Base-by-base conservation (phyloP, 768 basidiomycete species). In the Boletus eberwhitei region DNA sequence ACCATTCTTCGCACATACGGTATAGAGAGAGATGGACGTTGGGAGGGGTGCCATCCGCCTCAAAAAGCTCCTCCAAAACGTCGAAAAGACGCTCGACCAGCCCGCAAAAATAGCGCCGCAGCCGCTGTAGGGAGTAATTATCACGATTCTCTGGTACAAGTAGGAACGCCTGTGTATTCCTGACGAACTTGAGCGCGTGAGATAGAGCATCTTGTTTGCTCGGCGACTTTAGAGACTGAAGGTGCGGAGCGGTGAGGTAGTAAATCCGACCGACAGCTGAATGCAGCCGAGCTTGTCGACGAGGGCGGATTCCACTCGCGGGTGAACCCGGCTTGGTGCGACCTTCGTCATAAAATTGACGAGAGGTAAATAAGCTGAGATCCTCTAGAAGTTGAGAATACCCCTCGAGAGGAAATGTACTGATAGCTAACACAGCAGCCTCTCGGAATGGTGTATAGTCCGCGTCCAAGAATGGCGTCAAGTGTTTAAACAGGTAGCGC, bases 1-100 rank as follows among this genome's bases (percentile, higher is more conserved):
- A 96, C 94, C 94, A 97, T 63, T 94, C 92, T 70, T 95, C 92
- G 60, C 92, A 94, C 37, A 93, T 74, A 34, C 87, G 83, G 71
- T 90, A 96, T 32, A 96, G 71, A 3, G 86, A 79, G 8, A 94
- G 78, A 64, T 92, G 84, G 74, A 86, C 86, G 53, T 88, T 82
- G 5, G 79, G 74, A 2, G 88, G 85, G 48, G 90, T 82, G 65
- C 86, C 78, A 48, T 93, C 91, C 1, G 84, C 83, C 54, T 88
- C 85, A 47, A 86, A 85, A 29, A 92, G 75, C 34, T 77, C 77
- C 3, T 85, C 79, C 31, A 90, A 71, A 14, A 82, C 87, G 59
- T 92, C 87, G 55, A 94, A 93, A 11, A 97, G 79, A 47, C 88
- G 84, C 68, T 94, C 91, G 4, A 97, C 83, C 0, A 88, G 84